Base-by-base conservation (phyloP, 805 yeast genomes). In the Myxozyma geophila region DNA sequence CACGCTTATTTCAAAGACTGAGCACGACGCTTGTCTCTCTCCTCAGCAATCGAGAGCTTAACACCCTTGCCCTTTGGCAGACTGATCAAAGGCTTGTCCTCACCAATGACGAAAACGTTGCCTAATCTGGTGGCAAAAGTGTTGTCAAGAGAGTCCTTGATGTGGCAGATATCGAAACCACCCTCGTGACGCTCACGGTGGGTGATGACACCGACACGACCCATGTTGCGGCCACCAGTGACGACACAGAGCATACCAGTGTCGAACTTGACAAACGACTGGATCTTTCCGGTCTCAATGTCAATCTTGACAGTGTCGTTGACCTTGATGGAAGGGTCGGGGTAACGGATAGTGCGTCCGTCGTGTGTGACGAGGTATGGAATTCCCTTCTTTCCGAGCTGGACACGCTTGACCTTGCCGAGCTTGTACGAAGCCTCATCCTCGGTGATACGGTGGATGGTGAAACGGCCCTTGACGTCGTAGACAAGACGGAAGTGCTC, bases 41-140 rank as follows among this genome's bases (percentile, higher is more conserved):
- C 97, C 85, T 92, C 97, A 78, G 97, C 85, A 80, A 92, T 92
- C 77, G 93, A 80, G 79, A 92, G 87, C 87, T 92, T 92, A 82
- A 92, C 89, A 89, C 98, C 98, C 88, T 92, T 92, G 85, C 97
- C 98, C 93, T 91, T 92, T 85, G 98, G 97, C 82, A 92, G 85
- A 69, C 96, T 90, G 79, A 92, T 85, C 86, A 85, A 86, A 78
- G 97, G 96, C 85, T 90, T 91, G 82, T 90, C 88, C 84, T 92
- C 96, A 82, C 97, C 97, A 77, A 92, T 87, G 78, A 92, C 88
- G 82, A 92, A 91, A 74, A 92, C 96, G 88, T 92, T 92, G 74
- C 87, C 79, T 77, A 91, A 85, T 87, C 97, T 90, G 81, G 97
- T 91, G 76, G 92, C 96, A 82, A 91, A 91, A 75, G 92, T 83